Percentiles rank a stretch among this genome's conserved stretches.
phyloP scores from a whole-genome alignment of 208 protist species.

The Leishmania major region DNA sequence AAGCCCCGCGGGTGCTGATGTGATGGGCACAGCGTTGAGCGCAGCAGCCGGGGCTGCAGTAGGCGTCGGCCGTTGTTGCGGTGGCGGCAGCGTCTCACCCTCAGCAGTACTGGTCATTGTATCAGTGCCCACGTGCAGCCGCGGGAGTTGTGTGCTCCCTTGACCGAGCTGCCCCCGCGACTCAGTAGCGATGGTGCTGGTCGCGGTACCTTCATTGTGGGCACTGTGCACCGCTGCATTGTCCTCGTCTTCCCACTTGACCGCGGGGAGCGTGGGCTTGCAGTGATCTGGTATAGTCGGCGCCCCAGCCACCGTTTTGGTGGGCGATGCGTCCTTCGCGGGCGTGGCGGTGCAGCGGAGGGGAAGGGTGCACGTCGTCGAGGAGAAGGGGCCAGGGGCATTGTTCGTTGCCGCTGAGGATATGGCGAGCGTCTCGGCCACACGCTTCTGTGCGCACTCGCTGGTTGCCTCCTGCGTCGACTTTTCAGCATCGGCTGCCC shows the following conservation, averaged over 20 bases:
- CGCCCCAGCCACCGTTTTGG: background rate
- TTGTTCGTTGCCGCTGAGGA: background rate
- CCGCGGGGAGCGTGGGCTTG: constrained; percentile 1
- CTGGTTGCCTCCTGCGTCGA: background rate
- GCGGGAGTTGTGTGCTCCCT: background rate
- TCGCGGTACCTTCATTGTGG: background rate
- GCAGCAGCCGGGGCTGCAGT: background rate
- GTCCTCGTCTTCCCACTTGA: constrained; percentile 6
- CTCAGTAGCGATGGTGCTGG: background rate
- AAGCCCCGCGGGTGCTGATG: background rate
- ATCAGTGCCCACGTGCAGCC: background rate
- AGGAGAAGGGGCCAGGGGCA: background rate
- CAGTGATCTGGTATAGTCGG: constrained; percentile 5
- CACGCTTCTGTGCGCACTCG: background rate
- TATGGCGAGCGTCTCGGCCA: background rate
- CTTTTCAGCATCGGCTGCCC: background rate
- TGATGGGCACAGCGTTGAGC: background rate
- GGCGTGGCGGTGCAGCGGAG: constrained; percentile 5
- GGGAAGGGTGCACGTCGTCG: background rate
- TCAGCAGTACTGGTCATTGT: background rate
- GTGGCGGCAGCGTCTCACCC: background rate
- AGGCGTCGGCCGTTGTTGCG: background rate
- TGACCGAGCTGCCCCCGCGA: background rate
- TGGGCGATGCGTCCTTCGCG: background rate
- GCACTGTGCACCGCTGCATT: background rate